phyloP scores from a whole-genome alignment of 257 asterid species.

The Datura wrightii region DNA sequence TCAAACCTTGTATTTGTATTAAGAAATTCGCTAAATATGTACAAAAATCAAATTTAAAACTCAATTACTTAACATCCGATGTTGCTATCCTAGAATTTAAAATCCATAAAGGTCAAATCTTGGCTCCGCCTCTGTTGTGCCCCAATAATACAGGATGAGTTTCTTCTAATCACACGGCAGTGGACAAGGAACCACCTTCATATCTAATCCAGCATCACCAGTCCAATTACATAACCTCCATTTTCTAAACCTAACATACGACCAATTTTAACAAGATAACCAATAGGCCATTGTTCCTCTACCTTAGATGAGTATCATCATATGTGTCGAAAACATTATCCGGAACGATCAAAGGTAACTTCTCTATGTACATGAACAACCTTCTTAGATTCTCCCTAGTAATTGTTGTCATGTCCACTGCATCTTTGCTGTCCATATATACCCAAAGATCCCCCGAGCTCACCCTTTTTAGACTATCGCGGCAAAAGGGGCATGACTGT shows the following conservation, averaged over 20 bases:
- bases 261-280: background rate
- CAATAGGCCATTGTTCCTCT: background rate
- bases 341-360: conserved; percentile 78
- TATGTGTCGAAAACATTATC: conserved; percentile 75
- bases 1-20: background rate
- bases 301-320: conserved; percentile 81
- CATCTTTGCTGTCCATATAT: conserved; percentile 71
- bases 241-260: background rate
- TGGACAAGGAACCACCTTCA: conserved; percentile 17
- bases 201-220: background rate
- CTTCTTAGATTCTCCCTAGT: conserved; percentile 87
- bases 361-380: conserved; percentile 86
- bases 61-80: background rate
- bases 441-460: conserved; percentile 92
- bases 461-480: conserved; percentile 86
- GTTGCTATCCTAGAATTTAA: background rate
- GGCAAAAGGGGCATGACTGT: conserved; percentile 96
- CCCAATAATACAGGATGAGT: background rate
- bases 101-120: background rate
- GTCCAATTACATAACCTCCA: background rate
- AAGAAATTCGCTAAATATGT: background rate
- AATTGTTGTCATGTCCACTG: conserved; percentile 66
- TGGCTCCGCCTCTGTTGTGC: background rate
- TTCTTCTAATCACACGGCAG: conserved; percentile 14
- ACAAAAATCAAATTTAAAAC: background rate